Evolutionary conservation across 2,329 filamentous ascomycete genomes (phyloP).

Genomic region (Fusarium udum): DNA sequence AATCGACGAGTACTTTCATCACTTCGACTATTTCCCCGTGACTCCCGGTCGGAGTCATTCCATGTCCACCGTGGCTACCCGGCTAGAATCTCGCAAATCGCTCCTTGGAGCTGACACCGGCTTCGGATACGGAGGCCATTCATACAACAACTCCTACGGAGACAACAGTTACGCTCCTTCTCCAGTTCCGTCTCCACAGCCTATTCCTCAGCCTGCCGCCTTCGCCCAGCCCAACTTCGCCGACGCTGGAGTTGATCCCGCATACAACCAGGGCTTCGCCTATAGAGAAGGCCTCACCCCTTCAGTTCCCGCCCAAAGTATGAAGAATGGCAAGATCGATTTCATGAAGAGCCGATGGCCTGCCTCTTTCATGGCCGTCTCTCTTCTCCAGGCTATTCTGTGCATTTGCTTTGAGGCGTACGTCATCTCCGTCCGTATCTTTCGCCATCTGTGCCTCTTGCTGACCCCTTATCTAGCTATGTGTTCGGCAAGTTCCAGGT

Average conservation of each 20-base stretch:
- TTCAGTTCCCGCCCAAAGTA: slow-evolving; percentile 46
- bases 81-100: slow-evolving; percentile 54
- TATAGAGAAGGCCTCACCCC: slow-evolving; percentile 50
- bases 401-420: slow-evolving; percentile 89
- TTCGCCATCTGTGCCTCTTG: not conserved
- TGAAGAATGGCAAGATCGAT: slow-evolving; percentile 63
- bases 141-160: slow-evolving; percentile 48
- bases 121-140: slow-evolving; percentile 49
- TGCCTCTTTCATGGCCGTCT: slow-evolving; percentile 81
- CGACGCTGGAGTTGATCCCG: slow-evolving; percentile 45
- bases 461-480: slow-evolving; percentile 66
- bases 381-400: slow-evolving; percentile 79
- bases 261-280: slow-evolving; percentile 50
- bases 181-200: slow-evolving; percentile 26
- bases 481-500: slow-evolving; percentile 88
- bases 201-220: slow-evolving; percentile 33
- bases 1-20: slow-evolving; percentile 22
- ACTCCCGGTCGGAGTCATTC: slow-evolving; percentile 51
- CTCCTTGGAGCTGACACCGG: slow-evolving; percentile 52
- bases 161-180: slow-evolving; percentile 38
- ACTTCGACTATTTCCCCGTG: slow-evolving; percentile 29
- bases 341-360: slow-evolving; percentile 88
- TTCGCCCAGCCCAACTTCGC: slow-evolving; percentile 44
- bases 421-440: slow-evolving; percentile 48
- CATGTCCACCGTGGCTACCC: slow-evolving; percentile 51